These are phyloP conservation scores for Platismatia glauca DNA, from an alignment of 495 filamentous ascomycete genomes.

Conservation along the genomic window DNA sequence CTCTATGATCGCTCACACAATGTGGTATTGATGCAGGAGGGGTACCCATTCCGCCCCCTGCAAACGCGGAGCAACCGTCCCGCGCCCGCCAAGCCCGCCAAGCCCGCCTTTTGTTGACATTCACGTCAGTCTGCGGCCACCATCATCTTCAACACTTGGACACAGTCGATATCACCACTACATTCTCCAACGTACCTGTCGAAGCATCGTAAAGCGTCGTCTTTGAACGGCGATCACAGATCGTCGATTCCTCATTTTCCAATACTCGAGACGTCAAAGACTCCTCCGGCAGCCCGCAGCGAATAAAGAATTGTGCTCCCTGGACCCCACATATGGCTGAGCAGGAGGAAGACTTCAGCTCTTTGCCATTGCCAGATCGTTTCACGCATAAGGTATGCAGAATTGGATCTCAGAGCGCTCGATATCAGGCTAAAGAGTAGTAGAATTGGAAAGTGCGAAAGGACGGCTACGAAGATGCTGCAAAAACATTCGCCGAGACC, in stretches of 20 bases:
- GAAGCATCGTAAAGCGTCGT: background rate
- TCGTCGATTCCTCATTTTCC: background rate
- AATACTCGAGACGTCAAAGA: background rate
- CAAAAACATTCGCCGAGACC: slow-evolving; percentile 74
- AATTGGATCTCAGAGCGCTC: background rate
- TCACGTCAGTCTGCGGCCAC: slow-evolving; percentile 1
- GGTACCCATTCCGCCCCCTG: background rate
- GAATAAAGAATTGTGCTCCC: background rate
- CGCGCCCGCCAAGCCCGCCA: slow-evolving; percentile 20
- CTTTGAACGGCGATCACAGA: background rate
- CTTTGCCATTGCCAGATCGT: slow-evolving; percentile 69
- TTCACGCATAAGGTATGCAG: slow-evolving; percentile 77
- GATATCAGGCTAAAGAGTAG: slow-evolving; percentile 10
- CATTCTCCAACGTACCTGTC: background rate
- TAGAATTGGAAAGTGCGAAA: slow-evolving; percentile 97
- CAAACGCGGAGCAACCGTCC: slow-evolving; percentile 1
- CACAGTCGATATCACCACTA: background rate
- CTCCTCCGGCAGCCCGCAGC: slow-evolving; percentile 2
- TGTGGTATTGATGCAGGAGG: background rate
- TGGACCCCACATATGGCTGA: slow-evolving; percentile 39
- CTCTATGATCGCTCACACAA: background rate
- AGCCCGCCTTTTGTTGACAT: slow-evolving; percentile 22
- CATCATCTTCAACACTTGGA: background rate
- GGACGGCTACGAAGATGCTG: slow-evolving; percentile 85
- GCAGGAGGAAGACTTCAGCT: slow-evolving; percentile 72